Evolutionary conservation across 2,329 filamentous ascomycete species (phyloP).

Genomic region (Pseudogymnoascus sp.): DNA sequence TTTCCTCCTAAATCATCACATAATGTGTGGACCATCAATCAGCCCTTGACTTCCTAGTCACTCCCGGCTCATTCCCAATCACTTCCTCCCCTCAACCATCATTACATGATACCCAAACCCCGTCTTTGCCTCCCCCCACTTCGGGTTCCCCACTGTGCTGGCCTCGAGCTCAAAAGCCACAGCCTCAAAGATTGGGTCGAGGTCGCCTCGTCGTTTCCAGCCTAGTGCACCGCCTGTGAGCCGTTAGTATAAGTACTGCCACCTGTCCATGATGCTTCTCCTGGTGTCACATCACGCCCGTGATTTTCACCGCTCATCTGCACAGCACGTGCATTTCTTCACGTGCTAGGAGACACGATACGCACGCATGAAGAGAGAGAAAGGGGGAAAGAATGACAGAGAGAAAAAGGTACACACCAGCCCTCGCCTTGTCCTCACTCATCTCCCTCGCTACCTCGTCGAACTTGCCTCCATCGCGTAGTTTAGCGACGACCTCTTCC

Average conservation of each 20-base stretch:
- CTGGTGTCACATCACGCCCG: neutral
- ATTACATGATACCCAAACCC: constrained; percentile 73
- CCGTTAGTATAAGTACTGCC: neutral
- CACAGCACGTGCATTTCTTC: neutral
- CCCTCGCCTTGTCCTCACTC: constrained; percentile 69
- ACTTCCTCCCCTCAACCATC: constrained; percentile 50
- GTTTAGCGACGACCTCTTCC: constrained; percentile 64
- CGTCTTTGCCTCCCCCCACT: constrained; percentile 65
- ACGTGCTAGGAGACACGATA: neutral
- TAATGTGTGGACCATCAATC: neutral
- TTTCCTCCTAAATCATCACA: neutral
- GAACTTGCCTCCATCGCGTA: constrained; percentile 61
- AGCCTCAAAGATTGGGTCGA: constrained; percentile 64
- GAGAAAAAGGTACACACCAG: constrained; percentile 37
- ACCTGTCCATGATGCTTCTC: neutral
- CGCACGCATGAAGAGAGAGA: neutral
- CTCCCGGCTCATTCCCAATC: neutral
- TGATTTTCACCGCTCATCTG: neutral
- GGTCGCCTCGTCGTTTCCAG: constrained; percentile 62
- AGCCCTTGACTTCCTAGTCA: neutral
- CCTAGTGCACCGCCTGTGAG: constrained; percentile 59
- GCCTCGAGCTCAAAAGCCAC: constrained; percentile 62
- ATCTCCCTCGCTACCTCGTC: constrained; percentile 66
- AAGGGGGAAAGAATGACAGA: neutral
- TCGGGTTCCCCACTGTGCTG: constrained; percentile 57